phyloP scores from a whole-genome alignment of 2,329 filamentous ascomycete genomes.

The Nigrospora osmanthi region DNA sequence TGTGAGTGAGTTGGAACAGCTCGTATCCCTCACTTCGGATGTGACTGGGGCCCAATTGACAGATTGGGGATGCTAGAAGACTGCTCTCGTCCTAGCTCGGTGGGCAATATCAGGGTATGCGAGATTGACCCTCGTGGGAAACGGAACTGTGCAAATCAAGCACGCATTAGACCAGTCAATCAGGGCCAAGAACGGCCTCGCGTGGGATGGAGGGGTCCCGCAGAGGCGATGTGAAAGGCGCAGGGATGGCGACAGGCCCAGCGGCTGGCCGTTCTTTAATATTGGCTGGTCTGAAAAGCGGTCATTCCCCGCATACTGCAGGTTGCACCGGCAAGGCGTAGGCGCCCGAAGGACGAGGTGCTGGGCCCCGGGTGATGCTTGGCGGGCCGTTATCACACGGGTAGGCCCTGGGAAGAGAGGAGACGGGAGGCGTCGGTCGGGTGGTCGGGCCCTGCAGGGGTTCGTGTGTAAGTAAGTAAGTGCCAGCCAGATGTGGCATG shows the following conservation, averaged over 20 bases:
- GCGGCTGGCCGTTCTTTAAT: constrained; percentile 37
- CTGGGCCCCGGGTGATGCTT: constrained; percentile 3
- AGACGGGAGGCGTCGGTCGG: constrained; percentile 14
- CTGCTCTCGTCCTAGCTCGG: background rate
- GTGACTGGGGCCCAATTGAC: constrained; percentile 4
- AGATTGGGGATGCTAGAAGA: constrained; percentile 1
- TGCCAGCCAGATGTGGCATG: too few relatives aligned
- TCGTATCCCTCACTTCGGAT: background rate
- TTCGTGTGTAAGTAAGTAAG: background rate
- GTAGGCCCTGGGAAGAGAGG: constrained; percentile 5
- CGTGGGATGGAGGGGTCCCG: constrained; percentile 12
- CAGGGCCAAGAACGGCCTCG: constrained; percentile 14
- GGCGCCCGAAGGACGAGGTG: constrained; percentile 13
- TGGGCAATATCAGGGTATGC: constrained; percentile 9
- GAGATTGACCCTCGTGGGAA: constrained; percentile 7
- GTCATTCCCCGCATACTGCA: constrained; percentile 29
- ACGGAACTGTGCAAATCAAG: constrained; percentile 6
- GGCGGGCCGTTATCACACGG: constrained; percentile 11
- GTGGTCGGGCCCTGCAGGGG: background rate
- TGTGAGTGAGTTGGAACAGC: too few relatives aligned
- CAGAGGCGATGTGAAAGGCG: constrained; percentile 6
- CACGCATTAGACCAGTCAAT: constrained; percentile 15
- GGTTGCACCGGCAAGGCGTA: constrained; percentile 19
- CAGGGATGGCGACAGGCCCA: constrained; percentile 12
- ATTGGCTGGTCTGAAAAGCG: constrained; percentile 40